Conservation (phyloP, 768 basidiomycete genomes). For the Hygrophoropsis aurantiaca region DNA sequence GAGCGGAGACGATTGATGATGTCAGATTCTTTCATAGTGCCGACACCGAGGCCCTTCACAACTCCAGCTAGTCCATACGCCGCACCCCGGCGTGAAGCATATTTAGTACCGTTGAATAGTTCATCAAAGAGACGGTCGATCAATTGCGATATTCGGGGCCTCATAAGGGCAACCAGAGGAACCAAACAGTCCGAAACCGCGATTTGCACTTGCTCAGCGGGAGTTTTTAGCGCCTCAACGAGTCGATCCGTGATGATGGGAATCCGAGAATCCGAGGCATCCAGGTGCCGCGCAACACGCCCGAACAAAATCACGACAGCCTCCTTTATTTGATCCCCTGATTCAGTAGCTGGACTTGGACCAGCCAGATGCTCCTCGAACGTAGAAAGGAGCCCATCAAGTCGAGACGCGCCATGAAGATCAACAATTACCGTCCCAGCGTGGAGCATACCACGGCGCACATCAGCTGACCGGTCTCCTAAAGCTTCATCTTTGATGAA, state of each 20-base stretch:
- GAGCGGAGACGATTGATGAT: slow-evolving; percentile 70
- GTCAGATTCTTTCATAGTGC: slow-evolving; percentile 80
- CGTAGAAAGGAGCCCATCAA: slow-evolving; percentile 72
- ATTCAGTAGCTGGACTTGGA: slow-evolving; percentile 59
- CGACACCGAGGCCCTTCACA: slow-evolving; percentile 87
- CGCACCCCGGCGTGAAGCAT: slow-evolving; percentile 93
- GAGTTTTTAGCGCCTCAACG: slow-evolving; percentile 88
- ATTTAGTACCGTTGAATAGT: slow-evolving; percentile 77
- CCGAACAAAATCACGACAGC: slow-evolving; percentile 95
- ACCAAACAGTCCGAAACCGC: slow-evolving; percentile 96
- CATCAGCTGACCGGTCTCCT: slow-evolving; percentile 80
- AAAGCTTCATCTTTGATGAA: slow-evolving; percentile 84
- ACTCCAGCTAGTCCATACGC: slow-evolving; percentile 95
- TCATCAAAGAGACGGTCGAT: slow-evolving; percentile 77
- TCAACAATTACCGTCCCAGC: slow-evolving; percentile 85
- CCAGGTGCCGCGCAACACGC: slow-evolving; percentile 85
- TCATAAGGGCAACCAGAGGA: slow-evolving; percentile 76
- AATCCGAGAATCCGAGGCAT: slow-evolving; percentile 72
- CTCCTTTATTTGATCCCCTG: slow-evolving; percentile 88
- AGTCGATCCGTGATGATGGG: slow-evolving; percentile 81
- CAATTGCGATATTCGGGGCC: slow-evolving; percentile 46
- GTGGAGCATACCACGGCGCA: slow-evolving; percentile 83
- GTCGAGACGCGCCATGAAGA: slow-evolving; percentile 67
- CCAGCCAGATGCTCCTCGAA: slow-evolving; percentile 76
- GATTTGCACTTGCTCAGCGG: slow-evolving; percentile 93